These are phyloP conservation scores for Leishmania guyanensis DNA, from an alignment of 208 protist species.

Conservation along the genomic window DNA sequence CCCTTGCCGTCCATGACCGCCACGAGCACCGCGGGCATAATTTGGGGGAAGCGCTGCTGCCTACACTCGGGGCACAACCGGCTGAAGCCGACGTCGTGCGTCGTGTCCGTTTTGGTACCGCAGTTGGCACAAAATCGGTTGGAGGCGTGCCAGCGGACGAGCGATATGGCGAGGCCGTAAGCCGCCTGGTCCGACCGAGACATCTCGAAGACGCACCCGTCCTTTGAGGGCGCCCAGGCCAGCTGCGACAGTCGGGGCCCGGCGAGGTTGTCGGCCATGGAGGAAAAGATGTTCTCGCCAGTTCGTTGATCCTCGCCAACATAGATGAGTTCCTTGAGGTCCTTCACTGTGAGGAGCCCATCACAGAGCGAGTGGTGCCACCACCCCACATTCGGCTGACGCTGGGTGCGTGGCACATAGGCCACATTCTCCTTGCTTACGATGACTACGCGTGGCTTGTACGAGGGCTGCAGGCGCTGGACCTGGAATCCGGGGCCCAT, in stretches of 20 bases:
- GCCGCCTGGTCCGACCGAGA: slow-evolving; percentile 19
- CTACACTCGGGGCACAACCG: slow-evolving; percentile 33
- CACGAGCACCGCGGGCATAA: slow-evolving; percentile 56
- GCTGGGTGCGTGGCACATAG: slow-evolving; percentile 13
- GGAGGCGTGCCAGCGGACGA: slow-evolving; percentile 28
- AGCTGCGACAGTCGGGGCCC: slow-evolving; percentile 6
- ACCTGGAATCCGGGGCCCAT: slow-evolving; percentile 17
- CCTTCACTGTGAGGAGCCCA: slow-evolving; percentile 13
- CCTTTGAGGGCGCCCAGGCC: slow-evolving; percentile 23
- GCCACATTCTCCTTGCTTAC: slow-evolving; percentile 3
- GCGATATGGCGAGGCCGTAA: slow-evolving; percentile 40
- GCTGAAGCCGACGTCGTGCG: slow-evolving; percentile 28
- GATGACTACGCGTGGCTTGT: slow-evolving; percentile 29
- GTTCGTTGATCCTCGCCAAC: slow-evolving; percentile 15
- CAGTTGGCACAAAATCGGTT: slow-evolving; percentile 42
- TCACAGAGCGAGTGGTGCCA: slow-evolving; percentile 30
- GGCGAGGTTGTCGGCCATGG: slow-evolving; percentile 16
- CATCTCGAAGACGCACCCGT: slow-evolving; percentile 21
- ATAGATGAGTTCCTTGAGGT: slow-evolving; percentile 18
- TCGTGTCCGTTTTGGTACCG: slow-evolving; percentile 21
- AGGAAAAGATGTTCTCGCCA: slow-evolving; percentile 22
- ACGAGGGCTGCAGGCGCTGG: slow-evolving; percentile 14
- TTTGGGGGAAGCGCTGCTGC: slow-evolving; percentile 34
- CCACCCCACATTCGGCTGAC: slow-evolving; percentile 12
- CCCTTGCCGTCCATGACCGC: slow-evolving; percentile 52